A percentile compares a stretch with the other conserved stretches of the same genome.
Evolutionary conservation across 108 stramenopile species (phyloP).

Genomic region (Asterionellopsis glacialis): DNA sequence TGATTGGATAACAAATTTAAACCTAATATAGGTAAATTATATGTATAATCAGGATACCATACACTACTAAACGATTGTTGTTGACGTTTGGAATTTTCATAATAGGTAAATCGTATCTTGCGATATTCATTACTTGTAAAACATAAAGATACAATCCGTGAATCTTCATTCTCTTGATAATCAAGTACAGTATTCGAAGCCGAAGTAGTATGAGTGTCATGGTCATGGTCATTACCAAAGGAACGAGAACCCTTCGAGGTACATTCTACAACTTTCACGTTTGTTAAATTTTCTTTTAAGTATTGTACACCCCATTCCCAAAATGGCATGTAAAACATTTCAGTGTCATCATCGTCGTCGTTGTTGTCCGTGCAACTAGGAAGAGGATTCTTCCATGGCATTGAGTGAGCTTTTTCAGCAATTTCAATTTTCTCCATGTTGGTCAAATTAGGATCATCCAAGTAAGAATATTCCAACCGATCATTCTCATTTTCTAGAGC

Average conservation of each 20-base stretch:
- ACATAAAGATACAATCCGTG: constrained; percentile 73
- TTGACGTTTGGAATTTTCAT: constrained; percentile 89
- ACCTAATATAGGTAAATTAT: constrained; percentile 89
- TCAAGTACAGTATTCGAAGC: constrained; percentile 53
- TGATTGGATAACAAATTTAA: constrained; percentile 89
- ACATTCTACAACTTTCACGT: constrained; percentile 58
- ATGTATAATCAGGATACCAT: constrained; percentile 86
- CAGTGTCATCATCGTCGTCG: constrained; percentile 39
- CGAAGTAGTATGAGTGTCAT: too few species aligned
- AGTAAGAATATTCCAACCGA: too few species aligned
- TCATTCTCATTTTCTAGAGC: too few species aligned
- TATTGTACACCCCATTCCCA: constrained; percentile 84
- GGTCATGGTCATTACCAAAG: too few species aligned
- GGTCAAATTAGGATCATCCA: too few species aligned
- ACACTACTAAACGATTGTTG: constrained; percentile 94
- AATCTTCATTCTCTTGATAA: constrained; percentile 71
- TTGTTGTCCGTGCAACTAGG: too few species aligned
- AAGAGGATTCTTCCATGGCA: constrained; percentile 79
- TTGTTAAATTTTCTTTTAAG: constrained; percentile 68
- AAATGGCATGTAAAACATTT: constrained; percentile 83
- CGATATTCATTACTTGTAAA: constrained; percentile 72
- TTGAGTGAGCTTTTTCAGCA: constrained; percentile 50
- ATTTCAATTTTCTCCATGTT: too few species aligned
- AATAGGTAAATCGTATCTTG: constrained; percentile 93
- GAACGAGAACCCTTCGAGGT: too few species aligned